A percentile compares a stretch with the other conserved stretches of the same genome.
Evolutionary conservation across 768 basidiomycete species (phyloP).

Genomic region (Amylocystis lapponica): DNA sequence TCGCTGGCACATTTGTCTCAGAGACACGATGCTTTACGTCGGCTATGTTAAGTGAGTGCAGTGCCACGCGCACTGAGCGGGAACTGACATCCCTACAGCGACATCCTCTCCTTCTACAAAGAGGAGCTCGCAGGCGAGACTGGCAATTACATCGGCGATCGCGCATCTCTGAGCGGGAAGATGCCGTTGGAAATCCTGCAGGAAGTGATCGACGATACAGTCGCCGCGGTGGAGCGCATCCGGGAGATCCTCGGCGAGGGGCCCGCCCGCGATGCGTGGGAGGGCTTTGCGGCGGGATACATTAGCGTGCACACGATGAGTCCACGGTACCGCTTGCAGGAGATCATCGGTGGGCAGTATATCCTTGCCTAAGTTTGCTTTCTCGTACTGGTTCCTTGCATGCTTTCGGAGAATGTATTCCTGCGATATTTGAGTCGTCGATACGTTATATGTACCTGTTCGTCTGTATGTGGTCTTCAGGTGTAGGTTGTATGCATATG

Average conservation of each 20-base stretch:
- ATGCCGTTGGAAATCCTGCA: constrained; percentile 1
- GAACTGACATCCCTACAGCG: background rate
- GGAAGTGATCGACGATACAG: constrained; percentile 5
- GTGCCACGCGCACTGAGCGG: background rate
- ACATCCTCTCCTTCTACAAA: constrained; percentile 17
- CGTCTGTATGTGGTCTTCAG: no score
- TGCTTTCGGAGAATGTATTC: no score
- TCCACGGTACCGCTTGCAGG: constrained; percentile 5
- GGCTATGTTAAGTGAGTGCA: constrained; percentile 4
- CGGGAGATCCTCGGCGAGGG: constrained; percentile 2
- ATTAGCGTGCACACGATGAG: constrained; percentile 2
- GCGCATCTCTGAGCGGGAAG: constrained; percentile 6
- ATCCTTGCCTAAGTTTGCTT: no score
- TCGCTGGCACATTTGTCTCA: background rate
- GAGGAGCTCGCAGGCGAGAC: constrained; percentile 11
- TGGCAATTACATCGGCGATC: constrained; percentile 10
- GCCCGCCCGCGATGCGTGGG: constrained; percentile 1
- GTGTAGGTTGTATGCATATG: no score
- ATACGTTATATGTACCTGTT: no score
- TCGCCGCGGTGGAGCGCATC: background rate
- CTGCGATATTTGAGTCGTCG: no score
- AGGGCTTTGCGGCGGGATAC: constrained; percentile 1
- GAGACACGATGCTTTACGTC: constrained; percentile 4
- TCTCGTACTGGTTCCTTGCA: no score
- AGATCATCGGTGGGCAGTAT: constrained; percentile 2